Conservation (phyloP, 345 rosid species). For the Adansonia digitata region DNA sequence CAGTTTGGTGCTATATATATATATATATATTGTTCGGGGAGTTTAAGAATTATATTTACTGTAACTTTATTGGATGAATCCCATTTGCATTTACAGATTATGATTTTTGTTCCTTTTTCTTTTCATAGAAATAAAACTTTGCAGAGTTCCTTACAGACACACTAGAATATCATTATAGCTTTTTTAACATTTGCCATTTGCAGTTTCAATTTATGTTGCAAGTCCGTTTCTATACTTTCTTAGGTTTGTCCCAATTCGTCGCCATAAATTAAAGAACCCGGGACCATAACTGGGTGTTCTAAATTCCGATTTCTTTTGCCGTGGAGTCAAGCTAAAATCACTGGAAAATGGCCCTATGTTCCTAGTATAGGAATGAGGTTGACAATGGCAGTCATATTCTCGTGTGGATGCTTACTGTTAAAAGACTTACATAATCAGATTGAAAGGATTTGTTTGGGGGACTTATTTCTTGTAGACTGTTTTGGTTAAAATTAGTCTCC, state of each 20-base stretch:
- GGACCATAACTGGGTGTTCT: too few species aligned
- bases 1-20: background rate
- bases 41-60: constrained; percentile 16
- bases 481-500: too few species aligned
- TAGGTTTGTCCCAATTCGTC: too few species aligned
- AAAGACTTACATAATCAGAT: too few species aligned
- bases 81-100: constrained; percentile 22
- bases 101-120: constrained; percentile 28
- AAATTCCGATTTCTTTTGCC: too few species aligned
- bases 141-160: constrained; percentile 16
- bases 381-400: background rate
- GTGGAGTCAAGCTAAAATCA: background rate
- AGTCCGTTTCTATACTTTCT: too few species aligned
- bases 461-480: too few species aligned
- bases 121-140: constrained; percentile 30
- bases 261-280: too few species aligned
- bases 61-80: constrained; percentile 21
- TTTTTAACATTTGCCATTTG: too few species aligned
- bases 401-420: background rate
- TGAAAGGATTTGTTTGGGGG: too few species aligned
- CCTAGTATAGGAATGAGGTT: background rate
- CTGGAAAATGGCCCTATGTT: background rate
- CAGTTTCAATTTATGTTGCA: too few species aligned
- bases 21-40: constrained; percentile 6
- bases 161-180: constrained; percentile 8